Evolutionary conservation across 2,329 filamentous ascomycete species (phyloP).

Genomic region (Diaporthe velutina): DNA sequence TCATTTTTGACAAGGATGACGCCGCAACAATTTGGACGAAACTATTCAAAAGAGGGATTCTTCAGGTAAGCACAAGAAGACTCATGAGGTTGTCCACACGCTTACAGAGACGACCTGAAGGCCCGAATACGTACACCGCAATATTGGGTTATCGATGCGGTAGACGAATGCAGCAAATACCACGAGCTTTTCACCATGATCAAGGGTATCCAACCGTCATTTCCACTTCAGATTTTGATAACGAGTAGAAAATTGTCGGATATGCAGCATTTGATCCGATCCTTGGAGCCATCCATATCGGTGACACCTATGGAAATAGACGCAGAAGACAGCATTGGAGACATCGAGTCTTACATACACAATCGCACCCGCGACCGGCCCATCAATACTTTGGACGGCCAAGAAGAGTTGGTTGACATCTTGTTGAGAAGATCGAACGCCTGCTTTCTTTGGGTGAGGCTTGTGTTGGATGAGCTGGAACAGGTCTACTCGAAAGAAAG

Average conservation of each 20-base stretch:
- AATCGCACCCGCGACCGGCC: slow-evolving; percentile 42
- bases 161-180: slow-evolving; percentile 50
- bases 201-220: slow-evolving; percentile 37
- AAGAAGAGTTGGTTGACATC: slow-evolving; percentile 39
- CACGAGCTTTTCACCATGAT: slow-evolving; percentile 45
- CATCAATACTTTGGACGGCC: slow-evolving; percentile 32
- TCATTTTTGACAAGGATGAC: slow-evolving; percentile 45
- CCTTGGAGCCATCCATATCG: slow-evolving; percentile 29
- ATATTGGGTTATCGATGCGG: slow-evolving; percentile 52
- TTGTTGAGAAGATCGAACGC: slow-evolving; percentile 47
- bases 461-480: slow-evolving; percentile 49
- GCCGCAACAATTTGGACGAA: slow-evolving; percentile 49
- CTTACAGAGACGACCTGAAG: slow-evolving; percentile 23
- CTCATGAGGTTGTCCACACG: not conserved
- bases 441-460: slow-evolving; percentile 50
- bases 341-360: slow-evolving; percentile 46
- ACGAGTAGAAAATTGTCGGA: slow-evolving; percentile 46
- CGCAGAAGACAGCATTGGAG: slow-evolving; percentile 44
- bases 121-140: slow-evolving; percentile 42
- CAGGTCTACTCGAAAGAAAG: slow-evolving; percentile 44
- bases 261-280: slow-evolving; percentile 38
- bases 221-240: slow-evolving; percentile 47
- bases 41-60: slow-evolving; percentile 48
- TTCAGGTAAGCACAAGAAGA: slow-evolving; percentile 41
- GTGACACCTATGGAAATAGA: slow-evolving; percentile 39